Conservation (phyloP, 2,329 filamentous ascomycete species). For the Curvularia sp. region DNA sequence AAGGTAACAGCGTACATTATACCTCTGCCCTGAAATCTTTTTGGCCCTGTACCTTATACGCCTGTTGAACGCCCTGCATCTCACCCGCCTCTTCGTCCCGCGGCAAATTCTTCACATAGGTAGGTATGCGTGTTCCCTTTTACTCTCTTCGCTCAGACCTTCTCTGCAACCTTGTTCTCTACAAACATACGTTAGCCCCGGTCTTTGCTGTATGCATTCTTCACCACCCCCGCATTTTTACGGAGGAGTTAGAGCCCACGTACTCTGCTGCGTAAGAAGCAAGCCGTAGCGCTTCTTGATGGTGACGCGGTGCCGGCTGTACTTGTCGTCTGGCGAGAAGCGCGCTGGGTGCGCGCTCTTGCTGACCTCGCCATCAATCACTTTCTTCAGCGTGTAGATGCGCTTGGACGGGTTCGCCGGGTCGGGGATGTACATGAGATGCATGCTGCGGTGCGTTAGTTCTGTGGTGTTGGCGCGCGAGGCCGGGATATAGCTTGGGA, state of each 20-base stretch:
- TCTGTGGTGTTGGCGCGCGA: slow-evolving; percentile 5
- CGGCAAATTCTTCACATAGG: neutral
- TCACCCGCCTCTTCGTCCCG: neutral
- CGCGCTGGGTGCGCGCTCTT: slow-evolving; percentile 95
- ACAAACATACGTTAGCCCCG: slow-evolving; percentile 7
- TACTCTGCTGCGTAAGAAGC: slow-evolving; percentile 80
- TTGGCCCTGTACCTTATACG: neutral
- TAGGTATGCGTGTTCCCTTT: neutral
- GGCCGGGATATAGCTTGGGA: slow-evolving; percentile 7
- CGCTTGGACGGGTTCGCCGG: slow-evolving; percentile 73
- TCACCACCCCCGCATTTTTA: too few relatives aligned
- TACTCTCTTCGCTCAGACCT: neutral
- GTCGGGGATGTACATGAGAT: slow-evolving; percentile 88
- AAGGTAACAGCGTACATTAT: neutral
- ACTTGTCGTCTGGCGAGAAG: slow-evolving; percentile 99
- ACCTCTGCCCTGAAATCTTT: neutral
- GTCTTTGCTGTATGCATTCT: neutral
- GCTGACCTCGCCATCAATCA: slow-evolving; percentile 80
- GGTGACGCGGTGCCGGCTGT: slow-evolving; percentile 90
- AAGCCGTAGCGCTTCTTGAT: slow-evolving; percentile 93
- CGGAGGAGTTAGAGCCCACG: slow-evolving; percentile 13
- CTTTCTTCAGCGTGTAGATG: slow-evolving; percentile 94
- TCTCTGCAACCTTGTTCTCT: slow-evolving; percentile 41
- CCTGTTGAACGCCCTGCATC: neutral
- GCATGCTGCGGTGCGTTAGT: slow-evolving; percentile 56